A percentile compares a stretch with the other conserved stretches of the same genome.
Conservation (phyloP, 768 basidiomycete genomes). For the Suillus paluster region DNA sequence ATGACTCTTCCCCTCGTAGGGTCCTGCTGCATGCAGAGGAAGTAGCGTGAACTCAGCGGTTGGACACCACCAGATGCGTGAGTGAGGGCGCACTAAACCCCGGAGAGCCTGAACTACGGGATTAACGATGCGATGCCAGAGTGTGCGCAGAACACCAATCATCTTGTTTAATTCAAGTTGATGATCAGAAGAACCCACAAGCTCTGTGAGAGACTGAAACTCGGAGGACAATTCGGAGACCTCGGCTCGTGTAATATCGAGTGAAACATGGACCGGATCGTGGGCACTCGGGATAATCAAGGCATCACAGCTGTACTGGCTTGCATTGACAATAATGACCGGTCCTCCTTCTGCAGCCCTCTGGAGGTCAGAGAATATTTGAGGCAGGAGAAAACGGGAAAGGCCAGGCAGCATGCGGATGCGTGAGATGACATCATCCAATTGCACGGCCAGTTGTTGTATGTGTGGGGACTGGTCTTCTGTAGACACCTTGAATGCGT, state of each 20-base stretch:
- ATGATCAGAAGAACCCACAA: too few species aligned
- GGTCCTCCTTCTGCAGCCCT: constrained; percentile 4
- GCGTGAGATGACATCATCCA: constrained; percentile 21
- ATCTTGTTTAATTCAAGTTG: neutral
- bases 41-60: constrained; percentile 34
- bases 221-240: too few species aligned
- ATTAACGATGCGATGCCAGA: constrained; percentile 30
- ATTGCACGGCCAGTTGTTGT: constrained; percentile 18
- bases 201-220: too few species aligned
- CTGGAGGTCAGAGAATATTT: constrained; percentile 10
- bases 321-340: constrained; percentile 4
- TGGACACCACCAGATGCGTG: constrained; percentile 39
- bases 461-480: constrained; percentile 22
- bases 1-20: constrained; percentile 19
- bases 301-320: constrained; percentile 10
- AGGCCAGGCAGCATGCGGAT: constrained; percentile 24
- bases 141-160: constrained; percentile 15
- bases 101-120: constrained; percentile 22
- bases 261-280: neutral
- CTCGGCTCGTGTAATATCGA: neutral
- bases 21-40: constrained; percentile 38
- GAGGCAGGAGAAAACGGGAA: constrained; percentile 13
- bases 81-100: constrained; percentile 15
- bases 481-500: neutral
- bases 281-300: constrained; percentile 6